Conservation (phyloP, 305 asterid genomes). For the Solanum chacoense region DNA sequence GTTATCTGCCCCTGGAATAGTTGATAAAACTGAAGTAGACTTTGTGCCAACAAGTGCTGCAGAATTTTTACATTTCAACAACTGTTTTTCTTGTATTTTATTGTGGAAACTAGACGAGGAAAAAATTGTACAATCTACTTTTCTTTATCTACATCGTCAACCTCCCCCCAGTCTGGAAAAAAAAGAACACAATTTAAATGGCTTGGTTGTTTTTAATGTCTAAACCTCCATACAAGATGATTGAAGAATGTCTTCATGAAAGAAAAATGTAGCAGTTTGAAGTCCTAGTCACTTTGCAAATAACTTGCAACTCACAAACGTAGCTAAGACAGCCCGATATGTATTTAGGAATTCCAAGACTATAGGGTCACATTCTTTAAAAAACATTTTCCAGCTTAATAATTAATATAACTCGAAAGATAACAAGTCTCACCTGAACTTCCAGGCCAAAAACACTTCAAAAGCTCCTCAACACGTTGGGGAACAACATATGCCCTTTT, state of each 20-base stretch:
- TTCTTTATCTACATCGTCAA: background rate
- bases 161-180: background rate
- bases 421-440: conserved; percentile 43
- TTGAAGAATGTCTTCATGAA: background rate
- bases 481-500: conserved; percentile 96
- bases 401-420: background rate
- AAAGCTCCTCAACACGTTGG: conserved; percentile 82
- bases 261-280: background rate
- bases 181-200: background rate
- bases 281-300: background rate
- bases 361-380: background rate
- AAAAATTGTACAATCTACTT: background rate
- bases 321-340: background rate
- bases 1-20: background rate
- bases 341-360: background rate
- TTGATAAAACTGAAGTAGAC: background rate
- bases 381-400: background rate
- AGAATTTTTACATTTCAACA: background rate
- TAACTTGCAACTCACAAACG: background rate
- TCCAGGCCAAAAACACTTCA: conserved; percentile 94
- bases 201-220: background rate
- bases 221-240: background rate
- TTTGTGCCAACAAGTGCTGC: background rate
- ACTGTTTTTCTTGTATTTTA: background rate
- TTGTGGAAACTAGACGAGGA: background rate